A percentile compares a stretch with the other conserved stretches of the same genome.
These are phyloP conservation scores for Oxyria digyna DNA, from an alignment of 148 eudicot genomes.

Conservation along the genomic window DNA sequence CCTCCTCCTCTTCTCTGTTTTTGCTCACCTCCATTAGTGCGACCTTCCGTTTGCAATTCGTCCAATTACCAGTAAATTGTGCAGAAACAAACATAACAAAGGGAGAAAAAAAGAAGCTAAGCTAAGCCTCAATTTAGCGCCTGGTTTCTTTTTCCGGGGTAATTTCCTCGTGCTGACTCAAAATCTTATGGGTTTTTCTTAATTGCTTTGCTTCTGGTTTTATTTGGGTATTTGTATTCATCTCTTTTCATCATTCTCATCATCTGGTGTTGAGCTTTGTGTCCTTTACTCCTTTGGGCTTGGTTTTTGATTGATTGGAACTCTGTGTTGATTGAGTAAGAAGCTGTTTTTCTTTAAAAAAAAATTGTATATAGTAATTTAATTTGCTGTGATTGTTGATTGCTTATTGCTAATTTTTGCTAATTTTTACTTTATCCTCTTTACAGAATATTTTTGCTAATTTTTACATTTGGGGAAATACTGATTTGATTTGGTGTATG, in stretches of 20 bases:
- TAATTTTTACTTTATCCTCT: neutral
- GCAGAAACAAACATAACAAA: neutral
- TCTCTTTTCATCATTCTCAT: neutral
- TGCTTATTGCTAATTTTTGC: too few relatives aligned
- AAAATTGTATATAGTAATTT: neutral
- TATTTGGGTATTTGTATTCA: neutral
- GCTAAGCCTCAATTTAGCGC: neutral
- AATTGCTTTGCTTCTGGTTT: neutral
- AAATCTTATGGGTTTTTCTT: neutral
- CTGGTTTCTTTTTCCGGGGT: neutral
- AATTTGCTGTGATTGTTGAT: neutral
- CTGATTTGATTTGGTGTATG: neutral
- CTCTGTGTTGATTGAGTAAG: neutral
- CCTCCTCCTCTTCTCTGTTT: neutral
- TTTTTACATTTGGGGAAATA: neutral
- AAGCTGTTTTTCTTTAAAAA: neutral
- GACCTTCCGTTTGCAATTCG: neutral
- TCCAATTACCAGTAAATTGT: neutral
- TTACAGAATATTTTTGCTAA: neutral
- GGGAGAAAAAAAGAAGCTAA: neutral
- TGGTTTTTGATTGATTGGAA: neutral
- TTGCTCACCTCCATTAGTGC: neutral
- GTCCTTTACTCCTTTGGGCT: neutral
- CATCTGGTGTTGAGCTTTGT: neutral
- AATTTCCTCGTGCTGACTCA: neutral